These are phyloP conservation scores for Mucor indicus DNA, from an alignment of 371 early-diverging fungal genomes.

Conservation along the genomic window DNA sequence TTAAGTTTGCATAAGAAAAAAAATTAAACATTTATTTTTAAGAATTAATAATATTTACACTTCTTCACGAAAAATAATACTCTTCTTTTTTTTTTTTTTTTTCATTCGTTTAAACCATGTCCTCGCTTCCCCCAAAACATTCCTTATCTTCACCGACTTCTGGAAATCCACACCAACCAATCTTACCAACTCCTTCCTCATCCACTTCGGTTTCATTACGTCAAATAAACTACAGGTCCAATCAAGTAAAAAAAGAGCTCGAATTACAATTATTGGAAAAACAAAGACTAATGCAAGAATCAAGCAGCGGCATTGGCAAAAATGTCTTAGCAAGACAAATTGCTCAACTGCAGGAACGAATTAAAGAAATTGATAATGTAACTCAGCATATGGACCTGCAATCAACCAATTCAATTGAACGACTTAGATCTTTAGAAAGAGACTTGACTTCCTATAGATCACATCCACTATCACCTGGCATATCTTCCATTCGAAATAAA, in stretches of 20 bases:
- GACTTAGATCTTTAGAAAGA: slow-evolving; percentile 37
- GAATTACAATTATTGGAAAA: slow-evolving; percentile 43
- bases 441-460: slow-evolving; percentile 26
- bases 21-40: too few relatives aligned
- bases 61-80: too few relatives aligned
- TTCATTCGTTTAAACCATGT: too few relatives aligned
- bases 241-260: slow-evolving; percentile 28
- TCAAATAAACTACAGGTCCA: too few relatives aligned
- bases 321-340: slow-evolving; percentile 46
- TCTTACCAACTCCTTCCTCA: slow-evolving; percentile 44
- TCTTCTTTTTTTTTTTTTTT: too few relatives aligned
- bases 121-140: slow-evolving; percentile 35
- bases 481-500: slow-evolving; percentile 25
- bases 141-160: slow-evolving; percentile 41
- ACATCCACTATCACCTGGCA: slow-evolving; percentile 22
- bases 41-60: too few relatives aligned
- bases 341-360: slow-evolving; percentile 32
- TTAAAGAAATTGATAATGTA: slow-evolving; percentile 33
- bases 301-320: slow-evolving; percentile 41
- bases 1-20: too few relatives aligned
- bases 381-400: too few relatives aligned
- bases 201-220: slow-evolving; percentile 28
- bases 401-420: slow-evolving; percentile 21
- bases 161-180: slow-evolving; percentile 17
- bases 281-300: slow-evolving; percentile 39